Percentiles rank a stretch among this genome's conserved stretches.
These are phyloP conservation scores for Phytophthora sp. DNA, from an alignment of 352 stramenopile genomes.

Conservation along the genomic window DNA sequence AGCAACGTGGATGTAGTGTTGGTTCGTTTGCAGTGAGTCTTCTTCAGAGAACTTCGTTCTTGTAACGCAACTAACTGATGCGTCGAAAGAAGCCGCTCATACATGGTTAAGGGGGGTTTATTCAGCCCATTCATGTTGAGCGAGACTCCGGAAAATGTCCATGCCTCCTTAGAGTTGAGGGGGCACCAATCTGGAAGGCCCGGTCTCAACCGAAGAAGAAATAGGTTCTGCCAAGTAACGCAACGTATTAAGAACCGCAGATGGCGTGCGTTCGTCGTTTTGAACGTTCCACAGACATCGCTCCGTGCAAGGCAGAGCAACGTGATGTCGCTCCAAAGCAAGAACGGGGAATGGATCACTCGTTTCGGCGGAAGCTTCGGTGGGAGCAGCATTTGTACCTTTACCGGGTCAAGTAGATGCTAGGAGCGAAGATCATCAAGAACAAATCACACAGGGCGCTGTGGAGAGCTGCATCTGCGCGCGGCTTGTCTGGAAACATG, in stretches of 20 bases:
- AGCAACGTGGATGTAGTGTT: too few relatives aligned
- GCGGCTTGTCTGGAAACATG: not conserved
- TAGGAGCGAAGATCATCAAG: constrained; percentile 7
- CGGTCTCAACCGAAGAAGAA: not conserved
- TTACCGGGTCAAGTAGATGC: constrained; percentile 10
- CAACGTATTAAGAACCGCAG: not conserved
- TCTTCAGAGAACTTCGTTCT: too few relatives aligned
- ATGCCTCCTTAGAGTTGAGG: constrained; percentile 16
- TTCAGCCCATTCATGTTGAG: constrained; percentile 27
- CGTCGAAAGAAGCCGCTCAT: too few relatives aligned
- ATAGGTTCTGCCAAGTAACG: not conserved
- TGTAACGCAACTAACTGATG: too few relatives aligned
- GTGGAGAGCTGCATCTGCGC: not conserved
- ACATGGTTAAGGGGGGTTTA: not conserved
- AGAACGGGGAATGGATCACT: not conserved
- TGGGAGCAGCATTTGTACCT: not conserved
- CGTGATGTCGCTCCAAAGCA: constrained; percentile 7
- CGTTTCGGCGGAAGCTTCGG: not conserved
- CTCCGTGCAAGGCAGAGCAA: not conserved
- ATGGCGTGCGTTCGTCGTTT: not conserved
- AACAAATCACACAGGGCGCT: constrained; percentile 6
- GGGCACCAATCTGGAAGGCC: not conserved
- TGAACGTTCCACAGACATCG: not conserved
- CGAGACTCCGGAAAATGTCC: constrained; percentile 12
- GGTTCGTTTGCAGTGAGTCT: too few relatives aligned